Percentiles rank a stretch among this genome's conserved stretches.
phyloP scores from a whole-genome alignment of 192 early-diverging fungal species.

The Entophlyctis luteolus region DNA sequence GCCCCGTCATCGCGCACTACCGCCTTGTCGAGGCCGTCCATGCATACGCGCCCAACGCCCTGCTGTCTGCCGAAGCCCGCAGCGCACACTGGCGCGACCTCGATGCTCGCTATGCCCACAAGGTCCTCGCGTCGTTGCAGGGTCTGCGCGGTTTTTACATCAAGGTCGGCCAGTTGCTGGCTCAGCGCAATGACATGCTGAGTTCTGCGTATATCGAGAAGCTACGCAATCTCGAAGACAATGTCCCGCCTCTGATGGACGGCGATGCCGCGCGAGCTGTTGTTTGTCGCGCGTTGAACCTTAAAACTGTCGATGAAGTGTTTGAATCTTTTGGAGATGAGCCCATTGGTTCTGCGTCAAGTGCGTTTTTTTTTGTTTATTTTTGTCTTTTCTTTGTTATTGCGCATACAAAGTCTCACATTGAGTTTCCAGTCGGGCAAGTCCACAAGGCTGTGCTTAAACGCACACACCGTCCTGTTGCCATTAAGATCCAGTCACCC shows the following conservation, averaged over 20 bases:
- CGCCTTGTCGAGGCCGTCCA: constrained; percentile 11
- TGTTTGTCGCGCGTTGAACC: constrained; percentile 5
- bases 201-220: constrained; percentile 16
- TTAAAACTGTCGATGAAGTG: constrained; percentile 13
- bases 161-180: constrained; percentile 31
- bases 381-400: not conserved
- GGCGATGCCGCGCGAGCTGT: constrained; percentile 1
- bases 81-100: constrained; percentile 11
- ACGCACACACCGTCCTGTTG: constrained; percentile 17
- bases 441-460: constrained; percentile 28
- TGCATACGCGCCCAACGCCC: not conserved
- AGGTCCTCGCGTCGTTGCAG: constrained; percentile 11
- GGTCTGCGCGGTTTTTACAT: constrained; percentile 33
- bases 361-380: not conserved
- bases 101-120: constrained; percentile 14
- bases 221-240: constrained; percentile 23
- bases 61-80: constrained; percentile 12
- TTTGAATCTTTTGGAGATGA: constrained; percentile 23
- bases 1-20: constrained; percentile 11
- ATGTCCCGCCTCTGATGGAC: constrained; percentile 5
- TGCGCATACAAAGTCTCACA: not conserved
- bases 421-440: constrained; percentile 19
- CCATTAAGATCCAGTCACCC: constrained; percentile 30
- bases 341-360: constrained; percentile 29
- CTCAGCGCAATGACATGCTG: constrained; percentile 23